Base-by-base conservation (phyloP, 768 basidiomycete genomes). In the Boletus huronensis region DNA sequence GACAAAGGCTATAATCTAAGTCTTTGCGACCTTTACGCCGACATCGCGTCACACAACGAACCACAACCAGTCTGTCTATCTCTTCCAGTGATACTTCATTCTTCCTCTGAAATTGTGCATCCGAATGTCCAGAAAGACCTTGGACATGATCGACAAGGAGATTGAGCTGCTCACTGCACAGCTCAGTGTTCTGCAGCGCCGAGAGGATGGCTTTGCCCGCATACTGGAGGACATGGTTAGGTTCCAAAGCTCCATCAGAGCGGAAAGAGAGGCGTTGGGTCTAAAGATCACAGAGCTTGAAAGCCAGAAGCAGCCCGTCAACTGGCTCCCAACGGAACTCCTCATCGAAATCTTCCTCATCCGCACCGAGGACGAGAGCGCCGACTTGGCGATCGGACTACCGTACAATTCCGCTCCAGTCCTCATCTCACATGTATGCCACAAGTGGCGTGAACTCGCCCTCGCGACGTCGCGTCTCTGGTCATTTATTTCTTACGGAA, bases 261-360 rank as follows among this genome's bases (percentile, higher is more conserved):
- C 50, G 34, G 75, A 81, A 61, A 73, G 64, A 48, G 58, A 60
- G 53, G 61, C 54, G 0, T 58, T 77, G 29, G 67, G 68, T 44
- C 57, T 59, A 34, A 70, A 66, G 53, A 62, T 67, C 36, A 58
- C 46, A 52, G 65, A 67, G 23, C 67, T 82, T n/a, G 65, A 77
- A 42, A 71, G 67, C 14, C 70, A 75, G 60, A 74, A 69, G 43
- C 68, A 74, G 25, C 80, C 81, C 16, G 72, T 81, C 52, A 75
- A 79, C 56, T 79, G 77, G 75, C 74, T 82, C 43, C 81, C 81
- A 14, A 54, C 71, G 35, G 81, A 82, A 57, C 64, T 82, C 19
- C 73, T 82, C 39, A 58, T 70, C 36, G 70, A 75, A 7, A 72
- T 81, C 48, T 82, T 82, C 55, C 53, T 71, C 50, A 58, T 71